These are phyloP conservation scores for Penicillium sp. DNA, from an alignment of 2,329 filamentous ascomycete genomes.

Conservation along the genomic window DNA sequence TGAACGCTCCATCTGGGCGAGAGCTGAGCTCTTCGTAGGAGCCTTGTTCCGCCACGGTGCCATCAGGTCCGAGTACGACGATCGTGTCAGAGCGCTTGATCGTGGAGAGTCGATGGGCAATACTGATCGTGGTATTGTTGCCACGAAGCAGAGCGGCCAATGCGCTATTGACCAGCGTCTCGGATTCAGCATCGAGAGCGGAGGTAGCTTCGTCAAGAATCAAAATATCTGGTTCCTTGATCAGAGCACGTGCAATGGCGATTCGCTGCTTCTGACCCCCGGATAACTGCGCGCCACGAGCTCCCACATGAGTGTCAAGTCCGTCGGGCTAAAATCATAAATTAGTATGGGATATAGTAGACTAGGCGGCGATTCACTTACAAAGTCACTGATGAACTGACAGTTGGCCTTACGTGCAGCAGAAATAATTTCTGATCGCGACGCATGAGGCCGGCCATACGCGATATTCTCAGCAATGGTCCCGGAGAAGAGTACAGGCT, in stretches of 20 bases:
- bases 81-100: slow-evolving; percentile 95
- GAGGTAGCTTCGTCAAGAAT: slow-evolving; percentile 97
- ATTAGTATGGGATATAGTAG: slow-evolving; percentile 13
- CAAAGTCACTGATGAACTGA: slow-evolving; percentile 91
- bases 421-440: slow-evolving; percentile 73
- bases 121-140: slow-evolving; percentile 94
- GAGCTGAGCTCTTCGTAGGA: slow-evolving; percentile 73
- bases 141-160: slow-evolving; percentile 75
- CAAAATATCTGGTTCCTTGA: slow-evolving; percentile 94
- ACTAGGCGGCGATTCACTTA: slow-evolving; percentile 40
- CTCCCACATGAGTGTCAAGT: slow-evolving; percentile 88
- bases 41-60: slow-evolving; percentile 85
- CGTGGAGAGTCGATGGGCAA: slow-evolving; percentile 90
- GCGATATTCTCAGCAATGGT: slow-evolving; percentile 80
- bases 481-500: slow-evolving; percentile 85
- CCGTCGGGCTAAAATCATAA: slow-evolving; percentile 67
- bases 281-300: slow-evolving; percentile 86
- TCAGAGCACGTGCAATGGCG: slow-evolving; percentile 87
- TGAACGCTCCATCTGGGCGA: slow-evolving; percentile 78
- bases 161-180: slow-evolving; percentile 92
- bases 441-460: slow-evolving; percentile 80
- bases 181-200: slow-evolving; percentile 91
- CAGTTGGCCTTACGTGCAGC: slow-evolving; percentile 93
- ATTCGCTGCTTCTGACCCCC: slow-evolving; percentile 98
- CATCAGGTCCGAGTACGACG: slow-evolving; percentile 83